Conservation (phyloP, 129 eudicot species). For the Cynara cardunculus region DNA sequence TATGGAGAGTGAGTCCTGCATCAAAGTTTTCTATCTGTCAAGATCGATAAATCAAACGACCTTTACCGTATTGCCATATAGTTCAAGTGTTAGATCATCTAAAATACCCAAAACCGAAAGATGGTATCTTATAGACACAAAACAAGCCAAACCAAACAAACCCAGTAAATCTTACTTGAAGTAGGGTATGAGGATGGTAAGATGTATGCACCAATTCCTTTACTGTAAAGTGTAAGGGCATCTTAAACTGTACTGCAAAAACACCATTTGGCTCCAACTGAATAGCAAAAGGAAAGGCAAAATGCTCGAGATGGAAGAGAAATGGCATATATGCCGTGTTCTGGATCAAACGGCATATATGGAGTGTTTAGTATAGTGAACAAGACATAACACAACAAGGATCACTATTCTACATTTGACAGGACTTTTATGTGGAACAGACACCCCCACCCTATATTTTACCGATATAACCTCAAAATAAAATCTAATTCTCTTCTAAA, state of each 20-base stretch:
- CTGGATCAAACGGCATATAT: background rate
- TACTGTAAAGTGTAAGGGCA: background rate
- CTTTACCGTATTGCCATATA: conserved; percentile 1
- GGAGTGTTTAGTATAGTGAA: background rate
- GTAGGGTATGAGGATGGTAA: conserved; percentile 1
- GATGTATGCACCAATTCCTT: background rate
- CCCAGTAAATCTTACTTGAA: background rate
- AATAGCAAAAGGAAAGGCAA: background rate
- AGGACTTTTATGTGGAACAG: too few relatives aligned
- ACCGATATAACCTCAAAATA: too few relatives aligned
- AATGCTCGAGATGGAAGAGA: background rate
- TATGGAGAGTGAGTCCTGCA: conserved; percentile 7
- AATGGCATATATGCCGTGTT: background rate
- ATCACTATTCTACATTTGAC: too few relatives aligned
- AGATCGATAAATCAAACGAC: background rate
- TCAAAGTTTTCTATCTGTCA: background rate
- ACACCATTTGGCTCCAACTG: background rate
- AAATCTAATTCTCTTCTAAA: too few relatives aligned
- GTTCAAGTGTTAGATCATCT: background rate
- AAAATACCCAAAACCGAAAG: background rate
- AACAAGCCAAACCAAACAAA: background rate
- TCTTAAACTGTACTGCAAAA: background rate
- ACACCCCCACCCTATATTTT: too few relatives aligned
- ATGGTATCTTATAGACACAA: conserved; percentile 4
- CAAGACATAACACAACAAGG: too few relatives aligned